Conservation (phyloP, 352 stramenopile species). For the Globisporangium parvum region DNA sequence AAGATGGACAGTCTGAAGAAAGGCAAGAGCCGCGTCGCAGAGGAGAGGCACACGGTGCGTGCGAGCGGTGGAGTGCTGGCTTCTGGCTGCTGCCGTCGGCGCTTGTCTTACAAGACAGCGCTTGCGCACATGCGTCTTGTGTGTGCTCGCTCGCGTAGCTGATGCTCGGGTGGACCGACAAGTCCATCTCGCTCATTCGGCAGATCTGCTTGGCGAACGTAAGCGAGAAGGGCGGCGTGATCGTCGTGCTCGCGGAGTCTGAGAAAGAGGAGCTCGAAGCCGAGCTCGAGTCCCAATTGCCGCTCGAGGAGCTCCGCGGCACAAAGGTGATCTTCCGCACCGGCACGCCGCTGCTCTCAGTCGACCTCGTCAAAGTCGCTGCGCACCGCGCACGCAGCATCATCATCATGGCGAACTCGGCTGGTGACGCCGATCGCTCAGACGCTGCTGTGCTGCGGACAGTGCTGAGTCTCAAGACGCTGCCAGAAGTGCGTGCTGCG, state of each 20-base stretch:
- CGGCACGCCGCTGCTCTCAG: slow-evolving; percentile 70
- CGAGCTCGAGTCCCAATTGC: slow-evolving; percentile 54
- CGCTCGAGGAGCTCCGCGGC: slow-evolving; percentile 48
- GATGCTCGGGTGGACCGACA: slow-evolving; percentile 85
- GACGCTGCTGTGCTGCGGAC: slow-evolving; percentile 74
- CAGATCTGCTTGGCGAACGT: slow-evolving; percentile 86
- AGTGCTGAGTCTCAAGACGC: slow-evolving; percentile 74
- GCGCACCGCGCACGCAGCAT: slow-evolving; percentile 69
- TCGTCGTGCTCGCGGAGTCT: slow-evolving; percentile 72
- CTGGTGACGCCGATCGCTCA: slow-evolving; percentile 72
- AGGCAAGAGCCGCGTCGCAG: slow-evolving; percentile 76
- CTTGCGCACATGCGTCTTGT: no score
- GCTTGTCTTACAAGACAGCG: no score
- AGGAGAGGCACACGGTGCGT: slow-evolving; percentile 80
- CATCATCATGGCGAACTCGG: slow-evolving; percentile 74
- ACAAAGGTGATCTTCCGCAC: slow-evolving; percentile 80
- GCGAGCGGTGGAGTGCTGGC: no score
- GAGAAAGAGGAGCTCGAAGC: slow-evolving; percentile 80
- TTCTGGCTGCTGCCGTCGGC: no score
- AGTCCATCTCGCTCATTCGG: slow-evolving; percentile 78
- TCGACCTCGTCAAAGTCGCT: slow-evolving; percentile 77
- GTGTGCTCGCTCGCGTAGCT: slow-evolving; percentile 40
- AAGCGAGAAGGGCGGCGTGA: slow-evolving; percentile 71
- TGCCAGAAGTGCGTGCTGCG: slow-evolving; percentile 31
- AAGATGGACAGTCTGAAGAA: slow-evolving; percentile 89